Conservation (phyloP, 352 stramenopile species). For the Globisporangium solare region DNA sequence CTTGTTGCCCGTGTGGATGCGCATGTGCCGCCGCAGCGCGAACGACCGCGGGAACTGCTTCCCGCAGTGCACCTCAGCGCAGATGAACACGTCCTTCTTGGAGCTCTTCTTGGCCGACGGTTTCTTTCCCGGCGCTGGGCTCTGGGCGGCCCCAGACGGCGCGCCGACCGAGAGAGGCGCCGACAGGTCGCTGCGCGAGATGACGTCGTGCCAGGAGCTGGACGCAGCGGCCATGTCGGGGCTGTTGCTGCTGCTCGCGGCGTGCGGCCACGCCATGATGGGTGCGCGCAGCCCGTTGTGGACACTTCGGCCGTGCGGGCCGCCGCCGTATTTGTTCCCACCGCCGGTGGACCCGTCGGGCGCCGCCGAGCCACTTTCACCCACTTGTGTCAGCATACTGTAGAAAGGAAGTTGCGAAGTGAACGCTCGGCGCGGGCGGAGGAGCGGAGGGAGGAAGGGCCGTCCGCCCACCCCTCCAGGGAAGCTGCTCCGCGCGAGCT, state of each 20-base stretch:
- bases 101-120: constrained; percentile 18
- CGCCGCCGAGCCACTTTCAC: constrained; percentile 9
- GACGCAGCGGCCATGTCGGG: background rate
- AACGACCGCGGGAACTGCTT: constrained; percentile 85
- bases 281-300: background rate
- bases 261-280: background rate
- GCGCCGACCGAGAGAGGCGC: background rate
- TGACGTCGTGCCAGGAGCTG: constrained; percentile 1
- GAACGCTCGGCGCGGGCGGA: constrained; percentile 13
- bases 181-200: background rate
- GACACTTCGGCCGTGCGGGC: background rate
- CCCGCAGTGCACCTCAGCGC: constrained; percentile 69
- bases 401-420: constrained; percentile 29
- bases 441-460: constrained; percentile 3
- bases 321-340: constrained; percentile 2
- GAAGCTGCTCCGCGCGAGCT: background rate
- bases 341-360: constrained; percentile 11
- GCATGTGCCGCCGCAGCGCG: constrained; percentile 75
- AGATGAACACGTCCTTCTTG: constrained; percentile 67
- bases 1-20: constrained; percentile 82
- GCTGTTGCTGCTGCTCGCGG: background rate
- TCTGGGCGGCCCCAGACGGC: background rate
- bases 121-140: constrained; percentile 21
- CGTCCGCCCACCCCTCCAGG: background rate
- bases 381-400: constrained; percentile 25